Base-by-base conservation (phyloP, 23 red algal species). In the Gracilaria gracilis region DNA sequence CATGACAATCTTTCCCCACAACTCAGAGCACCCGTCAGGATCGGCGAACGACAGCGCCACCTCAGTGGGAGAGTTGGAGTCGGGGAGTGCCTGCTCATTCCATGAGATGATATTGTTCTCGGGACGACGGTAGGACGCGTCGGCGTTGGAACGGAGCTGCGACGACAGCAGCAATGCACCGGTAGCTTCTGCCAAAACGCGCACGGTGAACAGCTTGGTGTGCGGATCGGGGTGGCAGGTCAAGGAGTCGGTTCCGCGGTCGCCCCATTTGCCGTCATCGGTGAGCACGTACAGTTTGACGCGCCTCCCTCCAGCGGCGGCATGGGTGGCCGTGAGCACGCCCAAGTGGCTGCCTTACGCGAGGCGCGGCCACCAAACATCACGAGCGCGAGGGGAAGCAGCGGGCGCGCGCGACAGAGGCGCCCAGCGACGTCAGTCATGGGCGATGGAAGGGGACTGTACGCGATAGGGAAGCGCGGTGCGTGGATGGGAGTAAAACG, bases 241-340 rank as follows among this genome's bases (percentile, higher is more conserved):
- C 21, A 89, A 36, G 34, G 28, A 72, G 50, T 49, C 85, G 33
- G 71, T 89, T 51, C 85, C 67, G 44, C 85, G 85, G 51, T 89
- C 85, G 57, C 80, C 85, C 85, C 85, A 89, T 25, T 77, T 80
- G 54, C 54, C 70, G 50, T 58, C 36, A 46, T 89, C 71, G 67
- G 70, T 66, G 70, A 89, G 85, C 32, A 89, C 70, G 61, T 89
- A 89, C 65, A 89, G 69, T 35, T 89, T 89, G 71, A 89, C 85
- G 49, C 83, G 61, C 55, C 80, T 59, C 2, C 27, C 21, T 6
- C 24, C 55, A 33, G 53, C 42, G 80, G 80, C 80, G 57, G 35
- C 24, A 83, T 34, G 55, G 61, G 55, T 44, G 80, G 55, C 80
- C 80, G 66, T 83, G 80, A 59, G n/a, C n/a, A n/a, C n/a, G n/a